phyloP scores from a whole-genome alignment of 352 stramenopile genomes.

The Phytophthora litchii region DNA sequence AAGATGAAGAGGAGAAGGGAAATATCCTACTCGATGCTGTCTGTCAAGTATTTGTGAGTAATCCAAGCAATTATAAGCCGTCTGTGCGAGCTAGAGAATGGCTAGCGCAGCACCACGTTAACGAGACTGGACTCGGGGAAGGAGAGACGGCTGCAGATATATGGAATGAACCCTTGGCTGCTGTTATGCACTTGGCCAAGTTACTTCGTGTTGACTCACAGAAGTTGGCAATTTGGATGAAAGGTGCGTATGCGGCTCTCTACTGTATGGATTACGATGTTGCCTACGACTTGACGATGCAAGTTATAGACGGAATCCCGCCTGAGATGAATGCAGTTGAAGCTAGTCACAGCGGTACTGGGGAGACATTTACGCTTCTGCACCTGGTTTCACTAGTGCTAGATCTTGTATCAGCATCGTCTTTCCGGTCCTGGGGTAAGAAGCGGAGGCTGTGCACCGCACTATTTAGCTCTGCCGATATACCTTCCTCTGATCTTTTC shows the following conservation, averaged over 20 bases:
- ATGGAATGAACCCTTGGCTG: conserved; percentile 42
- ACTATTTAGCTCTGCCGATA: conserved; percentile 38
- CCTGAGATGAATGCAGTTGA: conserved; percentile 3
- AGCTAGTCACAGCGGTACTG: conserved; percentile 6
- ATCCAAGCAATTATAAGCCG: conserved; percentile 69
- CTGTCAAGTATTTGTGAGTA: conserved; percentile 58
- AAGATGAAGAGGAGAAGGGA: conserved; percentile 16
- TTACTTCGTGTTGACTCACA: conserved; percentile 50
- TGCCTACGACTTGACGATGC: conserved; percentile 50
- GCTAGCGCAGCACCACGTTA: conserved; percentile 36
- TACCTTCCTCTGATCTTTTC: conserved; percentile 44
- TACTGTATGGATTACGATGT: conserved; percentile 75
- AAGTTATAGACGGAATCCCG: conserved; percentile 40
- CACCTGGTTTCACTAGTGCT: conserved; percentile 68
- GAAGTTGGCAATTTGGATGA: conserved; percentile 59
- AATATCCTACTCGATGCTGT: conserved; percentile 48
- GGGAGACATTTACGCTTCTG: conserved; percentile 38
- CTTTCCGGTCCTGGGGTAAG: conserved; percentile 64
- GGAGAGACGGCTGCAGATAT: conserved; percentile 1
- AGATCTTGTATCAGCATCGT: conserved; percentile 66
- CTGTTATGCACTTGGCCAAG: conserved; percentile 54
- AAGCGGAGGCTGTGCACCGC: conserved; percentile 53
- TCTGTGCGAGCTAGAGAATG: conserved; percentile 51
- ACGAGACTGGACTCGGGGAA: conserved; percentile 2
- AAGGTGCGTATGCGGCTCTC: conserved; percentile 68